phyloP scores from a whole-genome alignment of 306 rosid genomes.

The Inga oerstediana region DNA sequence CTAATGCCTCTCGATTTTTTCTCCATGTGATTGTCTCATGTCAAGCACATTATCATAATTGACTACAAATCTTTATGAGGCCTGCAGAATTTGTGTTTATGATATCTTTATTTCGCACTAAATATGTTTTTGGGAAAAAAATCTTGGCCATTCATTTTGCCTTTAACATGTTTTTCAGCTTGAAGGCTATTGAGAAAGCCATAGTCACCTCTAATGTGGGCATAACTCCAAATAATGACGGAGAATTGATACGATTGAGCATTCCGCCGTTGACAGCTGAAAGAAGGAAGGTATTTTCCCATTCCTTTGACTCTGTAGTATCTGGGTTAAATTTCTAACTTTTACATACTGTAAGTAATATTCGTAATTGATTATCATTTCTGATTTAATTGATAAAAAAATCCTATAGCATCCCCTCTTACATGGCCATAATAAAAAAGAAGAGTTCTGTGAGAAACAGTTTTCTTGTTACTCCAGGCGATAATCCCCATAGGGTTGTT shows the following conservation, averaged over 20 bases:
- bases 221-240: conserved; percentile 95
- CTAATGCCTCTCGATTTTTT: background rate
- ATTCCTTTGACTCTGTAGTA: conserved; percentile 25
- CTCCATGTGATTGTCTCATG: background rate
- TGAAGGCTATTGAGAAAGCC: conserved; percentile 96
- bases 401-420: conserved; percentile 12
- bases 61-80: conserved; percentile 8
- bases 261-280: conserved; percentile 90
- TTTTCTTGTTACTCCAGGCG: background rate
- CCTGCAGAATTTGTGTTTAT: conserved; percentile 4
- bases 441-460: background rate
- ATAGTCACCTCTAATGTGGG: conserved; percentile 85
- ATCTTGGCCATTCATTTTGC: conserved; percentile 31
- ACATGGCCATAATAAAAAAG: conserved; percentile 15
- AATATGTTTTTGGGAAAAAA: conserved; percentile 15
- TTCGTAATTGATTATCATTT: conserved; percentile 24
- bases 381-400: conserved; percentile 13
- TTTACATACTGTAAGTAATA: conserved; percentile 11
- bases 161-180: conserved; percentile 52
- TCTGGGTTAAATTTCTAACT: background rate
- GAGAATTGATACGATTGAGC: conserved; percentile 78
- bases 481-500: conserved; percentile 12
- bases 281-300: conserved; percentile 79
- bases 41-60: background rate
- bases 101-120: conserved; percentile 18